Conservation (phyloP, 805 yeast genomes). For the Candida xiaguanensis region DNA sequence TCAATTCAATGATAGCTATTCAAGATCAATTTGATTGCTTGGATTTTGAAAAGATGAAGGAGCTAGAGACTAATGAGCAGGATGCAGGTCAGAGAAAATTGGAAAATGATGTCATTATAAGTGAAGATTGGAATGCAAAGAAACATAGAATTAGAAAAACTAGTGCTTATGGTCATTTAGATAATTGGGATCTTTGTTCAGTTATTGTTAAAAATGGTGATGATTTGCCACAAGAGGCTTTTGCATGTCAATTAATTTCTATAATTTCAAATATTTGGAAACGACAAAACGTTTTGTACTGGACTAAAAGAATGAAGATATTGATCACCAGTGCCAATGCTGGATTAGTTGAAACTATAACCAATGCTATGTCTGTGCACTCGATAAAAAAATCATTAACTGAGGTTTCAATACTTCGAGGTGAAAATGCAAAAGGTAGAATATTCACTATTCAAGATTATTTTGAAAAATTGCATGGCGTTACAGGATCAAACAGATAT, state of each 20-base stretch:
- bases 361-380: conserved; percentile 89
- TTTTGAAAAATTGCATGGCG: conserved; percentile 73
- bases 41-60: conserved; percentile 34
- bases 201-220: conserved; percentile 96
- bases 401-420: conserved; percentile 60
- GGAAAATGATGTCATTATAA: conserved; percentile 88
- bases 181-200: conserved; percentile 92
- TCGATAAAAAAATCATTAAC: conserved; percentile 92
- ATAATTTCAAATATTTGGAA: conserved; percentile 87
- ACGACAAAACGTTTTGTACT: conserved; percentile 60
- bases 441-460: conserved; percentile 77
- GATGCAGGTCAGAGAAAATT: conserved; percentile 79
- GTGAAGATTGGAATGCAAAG: conserved; percentile 90
- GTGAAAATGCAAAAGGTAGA: conserved; percentile 66
- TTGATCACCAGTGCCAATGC: conserved; percentile 85
- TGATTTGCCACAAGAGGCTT: conserved; percentile 94
- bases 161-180: conserved; percentile 79
- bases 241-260: conserved; percentile 91
- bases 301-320: conserved; percentile 94
- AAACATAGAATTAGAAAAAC: conserved; percentile 74
- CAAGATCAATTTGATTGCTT: conserved; percentile 41
- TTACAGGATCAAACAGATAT: conserved; percentile 48
- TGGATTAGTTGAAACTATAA: conserved; percentile 93
- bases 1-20: conserved; percentile 17
- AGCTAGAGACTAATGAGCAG: conserved; percentile 55